Evolutionary conservation across 805 yeast species (phyloP), one percentile per base, ranked within the genome.

Genomic region (Saccharomycopsis capsularis): DNA sequence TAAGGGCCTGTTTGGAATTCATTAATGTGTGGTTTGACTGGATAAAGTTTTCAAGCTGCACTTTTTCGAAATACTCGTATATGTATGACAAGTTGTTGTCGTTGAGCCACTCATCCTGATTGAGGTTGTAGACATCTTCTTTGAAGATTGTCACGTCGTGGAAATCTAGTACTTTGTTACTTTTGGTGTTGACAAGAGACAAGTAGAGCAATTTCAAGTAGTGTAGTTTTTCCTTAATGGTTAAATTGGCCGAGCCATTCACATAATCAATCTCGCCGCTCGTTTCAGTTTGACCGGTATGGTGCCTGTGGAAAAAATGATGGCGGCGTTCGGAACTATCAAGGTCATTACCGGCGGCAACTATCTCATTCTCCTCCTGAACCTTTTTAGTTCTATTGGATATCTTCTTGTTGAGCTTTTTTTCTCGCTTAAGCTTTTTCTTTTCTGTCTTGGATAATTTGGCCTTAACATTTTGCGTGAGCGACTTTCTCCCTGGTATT

Each of bases 101-200:
- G 57, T 80, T 81, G 27, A 85, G 65, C 91, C 93, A 85, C 59
- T 82, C 82, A 32, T 76, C 84, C 18, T 81, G 79, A 44, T 69
- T 65, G 15, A 85, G 62, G 55, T 76, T 80, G 40, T 65, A 68
- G 7, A 82, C 54, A 59, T 85, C 93, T 21, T 75, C 76, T 47
- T 70, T 68, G 57, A 78, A 78, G 2, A 83, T 63, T 0, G 83
- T 73, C 6, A 80, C 71, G 53, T 81, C 82, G 47, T 74, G 74
- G 56, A 71, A 76, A 52, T 78, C 78, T 23, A 76, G 60, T 18
- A 44, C 30, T 35, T 41, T 21, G 29, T 18, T 23, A 19, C 19
- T 9, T 36, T 44, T 44, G 29, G 25, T 21, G n/a, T 36, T 44
- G 11, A 23, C 15, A 21, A 44, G 16, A 15, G 40, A 22, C 23